phyloP scores from a whole-genome alignment of 257 asterid species.

The Gynochthodes officinalis region DNA sequence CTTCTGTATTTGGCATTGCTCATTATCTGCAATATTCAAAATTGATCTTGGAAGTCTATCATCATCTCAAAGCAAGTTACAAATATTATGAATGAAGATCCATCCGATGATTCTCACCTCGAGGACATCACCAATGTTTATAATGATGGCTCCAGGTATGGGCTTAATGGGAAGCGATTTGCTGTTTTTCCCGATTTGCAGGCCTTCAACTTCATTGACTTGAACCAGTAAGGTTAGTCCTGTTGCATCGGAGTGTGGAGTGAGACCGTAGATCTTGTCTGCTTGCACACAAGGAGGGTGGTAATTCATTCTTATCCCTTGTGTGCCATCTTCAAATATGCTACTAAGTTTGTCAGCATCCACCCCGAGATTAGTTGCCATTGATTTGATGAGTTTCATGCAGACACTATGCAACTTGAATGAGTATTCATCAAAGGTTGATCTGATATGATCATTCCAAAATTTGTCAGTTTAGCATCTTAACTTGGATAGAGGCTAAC shows the following conservation, averaged over 20 bases:
- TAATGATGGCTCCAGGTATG: conserved; percentile 25
- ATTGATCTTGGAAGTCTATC: neutral
- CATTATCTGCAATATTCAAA: conserved; percentile 19
- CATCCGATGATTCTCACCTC: conserved; percentile 19
- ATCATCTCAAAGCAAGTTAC: neutral
- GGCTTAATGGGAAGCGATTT: conserved; percentile 28
- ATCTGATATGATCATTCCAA: neutral
- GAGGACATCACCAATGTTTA: conserved; percentile 34
- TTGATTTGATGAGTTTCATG: neutral
- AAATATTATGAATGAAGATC: neutral
- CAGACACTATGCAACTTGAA: neutral
- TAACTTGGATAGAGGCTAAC: too few relatives aligned
- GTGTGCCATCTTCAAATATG: conserved; percentile 30
- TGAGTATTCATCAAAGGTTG: neutral
- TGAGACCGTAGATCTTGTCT: conserved; percentile 33
- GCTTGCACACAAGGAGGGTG: conserved; percentile 37
- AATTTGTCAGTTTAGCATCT: neutral
- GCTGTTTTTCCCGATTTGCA: conserved; percentile 28
- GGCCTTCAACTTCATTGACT: conserved; percentile 31
- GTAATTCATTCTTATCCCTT: conserved; percentile 42
- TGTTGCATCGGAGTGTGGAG: conserved; percentile 37
- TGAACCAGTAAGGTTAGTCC: conserved; percentile 31
- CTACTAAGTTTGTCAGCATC: conserved; percentile 10
- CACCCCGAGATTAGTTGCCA: neutral
- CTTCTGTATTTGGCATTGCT: conserved; percentile 32